Evolutionary conservation across 2,329 filamentous ascomycete species (phyloP).

Genomic region (Ophiocordyceps sinensis): DNA sequence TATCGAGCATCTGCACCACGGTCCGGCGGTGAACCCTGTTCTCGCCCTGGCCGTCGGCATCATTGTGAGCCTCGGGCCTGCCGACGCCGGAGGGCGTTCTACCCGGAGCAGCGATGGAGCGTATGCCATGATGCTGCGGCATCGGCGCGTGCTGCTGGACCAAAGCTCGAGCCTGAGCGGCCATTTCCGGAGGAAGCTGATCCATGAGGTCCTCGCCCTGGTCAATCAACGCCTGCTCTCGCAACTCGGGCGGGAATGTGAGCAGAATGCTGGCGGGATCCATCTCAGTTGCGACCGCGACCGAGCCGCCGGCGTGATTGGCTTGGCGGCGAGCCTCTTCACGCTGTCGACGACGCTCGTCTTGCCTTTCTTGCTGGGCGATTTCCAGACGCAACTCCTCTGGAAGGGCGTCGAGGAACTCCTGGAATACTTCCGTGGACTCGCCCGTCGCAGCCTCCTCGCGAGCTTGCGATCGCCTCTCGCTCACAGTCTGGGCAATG

Average conservation of each 20-base stretch:
- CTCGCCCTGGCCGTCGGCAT: constrained; percentile 27
- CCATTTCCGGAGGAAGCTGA: constrained; percentile 70
- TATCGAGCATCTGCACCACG: constrained; percentile 93
- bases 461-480: constrained; percentile 64
- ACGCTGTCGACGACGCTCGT: constrained; percentile 75
- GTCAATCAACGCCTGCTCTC: constrained; percentile 78
- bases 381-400: constrained; percentile 83
- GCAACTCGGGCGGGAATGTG: constrained; percentile 70
- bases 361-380: constrained; percentile 76
- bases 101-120: constrained; percentile 15
- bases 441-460: constrained; percentile 55
- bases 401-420: constrained; percentile 86
- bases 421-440: constrained; percentile 73
- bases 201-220: constrained; percentile 81
- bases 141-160: constrained; percentile 23
- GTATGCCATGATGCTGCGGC: constrained; percentile 13
- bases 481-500: constrained; percentile 76
- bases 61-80: constrained; percentile 8
- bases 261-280: constrained; percentile 85
- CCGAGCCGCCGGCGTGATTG: constrained; percentile 38
- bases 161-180: constrained; percentile 69
- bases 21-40: constrained; percentile 62
- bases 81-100: constrained; percentile 14
- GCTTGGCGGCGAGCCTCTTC: constrained; percentile 63
- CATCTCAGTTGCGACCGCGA: constrained; percentile 53